Percentiles rank a stretch among this genome's conserved stretches.
phyloP scores from a whole-genome alignment of 352 stramenopile species.

The Elongisporangium prolatum region DNA sequence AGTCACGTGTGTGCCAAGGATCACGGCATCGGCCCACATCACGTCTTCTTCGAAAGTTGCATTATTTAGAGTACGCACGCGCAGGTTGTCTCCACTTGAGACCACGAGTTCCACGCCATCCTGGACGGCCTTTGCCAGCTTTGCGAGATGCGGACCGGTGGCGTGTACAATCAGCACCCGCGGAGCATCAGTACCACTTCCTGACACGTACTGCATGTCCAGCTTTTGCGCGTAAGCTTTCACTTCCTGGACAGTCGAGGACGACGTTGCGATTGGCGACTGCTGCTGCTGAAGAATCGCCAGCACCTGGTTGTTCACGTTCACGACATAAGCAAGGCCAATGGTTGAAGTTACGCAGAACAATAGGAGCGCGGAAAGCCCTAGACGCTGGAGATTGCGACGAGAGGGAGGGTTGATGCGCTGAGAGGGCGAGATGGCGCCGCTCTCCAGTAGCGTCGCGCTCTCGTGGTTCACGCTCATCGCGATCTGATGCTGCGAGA shows the following conservation, averaged over 20 bases:
- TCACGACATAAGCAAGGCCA: conserved; percentile 32
- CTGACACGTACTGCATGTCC: not conserved
- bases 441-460: not conserved
- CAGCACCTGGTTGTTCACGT: conserved; percentile 34
- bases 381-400: not conserved
- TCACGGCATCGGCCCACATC: conserved; percentile 75
- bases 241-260: not conserved
- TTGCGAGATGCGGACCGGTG: conserved; percentile 61
- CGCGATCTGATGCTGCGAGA: not conserved
- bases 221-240: not conserved
- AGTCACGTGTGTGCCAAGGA: conserved; percentile 80
- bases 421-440: not conserved
- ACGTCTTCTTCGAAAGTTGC: conserved; percentile 79
- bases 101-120: conserved; percentile 33
- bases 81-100: conserved; percentile 29
- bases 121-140: conserved; percentile 67
- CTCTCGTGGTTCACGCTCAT: not conserved
- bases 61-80: conserved; percentile 50
- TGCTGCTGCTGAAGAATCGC: conserved; percentile 24
- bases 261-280: not conserved
- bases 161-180: conserved; percentile 74
- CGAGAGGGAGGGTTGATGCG: not conserved
- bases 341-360: conserved; percentile 31
- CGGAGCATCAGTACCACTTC: not conserved
- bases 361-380: conserved; percentile 16